These are phyloP conservation scores for Massarina eburnea DNA, from an alignment of 2,329 filamentous ascomycete genomes.

Conservation along the genomic window DNA sequence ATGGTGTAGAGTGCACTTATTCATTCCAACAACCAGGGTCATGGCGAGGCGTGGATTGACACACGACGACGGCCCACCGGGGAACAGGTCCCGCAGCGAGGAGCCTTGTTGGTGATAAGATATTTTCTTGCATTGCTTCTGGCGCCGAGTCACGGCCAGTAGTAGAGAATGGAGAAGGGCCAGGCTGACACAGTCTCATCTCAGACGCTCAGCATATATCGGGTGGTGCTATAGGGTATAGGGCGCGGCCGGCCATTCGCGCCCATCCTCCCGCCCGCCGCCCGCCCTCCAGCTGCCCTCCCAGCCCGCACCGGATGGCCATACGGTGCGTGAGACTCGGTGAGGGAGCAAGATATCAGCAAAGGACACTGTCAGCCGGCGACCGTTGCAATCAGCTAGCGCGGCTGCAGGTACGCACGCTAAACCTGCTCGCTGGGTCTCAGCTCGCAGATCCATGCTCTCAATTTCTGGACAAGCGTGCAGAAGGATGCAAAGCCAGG, in stretches of 20 bases:
- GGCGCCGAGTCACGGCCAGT: constrained; percentile 16
- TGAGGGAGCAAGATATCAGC: neutral
- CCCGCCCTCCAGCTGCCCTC: neutral
- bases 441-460: constrained; percentile 17
- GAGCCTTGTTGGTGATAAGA: constrained; percentile 7
- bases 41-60: constrained; percentile 16
- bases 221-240: too few species aligned
- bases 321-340: constrained; percentile 5
- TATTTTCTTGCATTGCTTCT: constrained; percentile 32
- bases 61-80: constrained; percentile 30
- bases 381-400: constrained; percentile 4
- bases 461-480: neutral
- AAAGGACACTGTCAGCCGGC: constrained; percentile 2
- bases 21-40: constrained; percentile 24
- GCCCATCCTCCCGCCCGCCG: too few species aligned
- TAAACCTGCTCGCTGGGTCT: constrained; percentile 12
- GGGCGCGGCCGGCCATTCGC: too few species aligned
- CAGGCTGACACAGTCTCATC: constrained; percentile 33
- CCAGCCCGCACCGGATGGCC: neutral
- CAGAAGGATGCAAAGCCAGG: constrained; percentile 9
- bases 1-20: neutral
- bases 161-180: constrained; percentile 8
- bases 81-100: constrained; percentile 34
- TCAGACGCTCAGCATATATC: constrained; percentile 10
- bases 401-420: constrained; percentile 11